Evolutionary conservation across 768 basidiomycete species (phyloP).

Genomic region (Rhizopogon vinicolor): DNA sequence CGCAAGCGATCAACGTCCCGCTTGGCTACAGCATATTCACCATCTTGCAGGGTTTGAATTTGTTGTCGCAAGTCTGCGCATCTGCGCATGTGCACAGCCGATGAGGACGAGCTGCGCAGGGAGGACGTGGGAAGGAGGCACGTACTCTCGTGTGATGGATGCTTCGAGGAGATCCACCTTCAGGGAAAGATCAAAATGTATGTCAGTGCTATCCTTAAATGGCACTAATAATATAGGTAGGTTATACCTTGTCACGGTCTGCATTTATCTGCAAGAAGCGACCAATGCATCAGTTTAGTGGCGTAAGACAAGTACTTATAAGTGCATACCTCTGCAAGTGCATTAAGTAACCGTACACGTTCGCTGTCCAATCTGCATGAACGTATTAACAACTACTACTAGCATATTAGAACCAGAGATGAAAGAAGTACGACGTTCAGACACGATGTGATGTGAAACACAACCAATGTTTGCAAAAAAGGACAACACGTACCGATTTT

Average conservation of each 20-base stretch:
- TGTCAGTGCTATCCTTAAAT: conserved; percentile 3
- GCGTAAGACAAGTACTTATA: conserved; percentile 1
- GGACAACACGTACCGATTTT: conserved; percentile 60
- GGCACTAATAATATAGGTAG: background rate
- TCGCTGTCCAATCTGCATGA: conserved; percentile 67
- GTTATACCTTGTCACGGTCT: conserved; percentile 66
- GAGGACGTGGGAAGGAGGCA: conserved; percentile 5
- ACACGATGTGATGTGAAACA: background rate
- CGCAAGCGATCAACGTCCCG: conserved; percentile 73
- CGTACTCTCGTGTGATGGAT: conserved; percentile 66
- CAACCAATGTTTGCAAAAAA: background rate
- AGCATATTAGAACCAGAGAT: conserved; percentile 12
- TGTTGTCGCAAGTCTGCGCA: conserved; percentile 63
- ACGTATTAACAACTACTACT: background rate
- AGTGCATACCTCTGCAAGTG: conserved; percentile 60
- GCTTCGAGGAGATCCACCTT: conserved; percentile 66
- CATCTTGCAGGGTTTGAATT: conserved; percentile 64
- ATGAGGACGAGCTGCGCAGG: background rate
- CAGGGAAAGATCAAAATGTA: background rate
- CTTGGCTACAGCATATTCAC: conserved; percentile 73
- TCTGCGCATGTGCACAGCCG: conserved; percentile 28
- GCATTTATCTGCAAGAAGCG: conserved; percentile 57
- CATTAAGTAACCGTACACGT: conserved; percentile 59
- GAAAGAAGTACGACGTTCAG: background rate
- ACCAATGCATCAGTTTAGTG: conserved; percentile 4